Evolutionary conservation across 129 eudicot genomes (phyloP).

Genomic region (Arctium lappa): DNA sequence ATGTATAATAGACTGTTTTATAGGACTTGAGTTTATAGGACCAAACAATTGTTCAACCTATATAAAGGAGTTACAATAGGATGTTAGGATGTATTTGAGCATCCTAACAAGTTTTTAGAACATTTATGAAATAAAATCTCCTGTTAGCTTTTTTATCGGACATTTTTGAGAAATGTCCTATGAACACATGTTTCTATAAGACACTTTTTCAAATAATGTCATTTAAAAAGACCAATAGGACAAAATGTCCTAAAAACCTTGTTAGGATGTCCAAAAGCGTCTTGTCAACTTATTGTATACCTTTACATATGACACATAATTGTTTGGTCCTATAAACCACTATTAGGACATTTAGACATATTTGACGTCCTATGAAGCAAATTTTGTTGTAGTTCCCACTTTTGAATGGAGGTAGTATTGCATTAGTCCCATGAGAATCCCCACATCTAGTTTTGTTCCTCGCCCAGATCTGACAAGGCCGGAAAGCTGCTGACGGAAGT

Average conservation of each 20-base stretch:
- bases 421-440: not conserved
- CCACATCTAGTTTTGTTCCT: not conserved
- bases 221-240: not conserved
- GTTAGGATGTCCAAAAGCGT: not conserved
- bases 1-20: not conserved
- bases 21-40: not conserved
- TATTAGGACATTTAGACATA: not conserved
- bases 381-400: too few species aligned
- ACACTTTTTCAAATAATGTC: not conserved
- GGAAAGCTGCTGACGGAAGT: conserved; percentile 95
- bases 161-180: too few species aligned
- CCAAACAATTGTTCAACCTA: not conserved
- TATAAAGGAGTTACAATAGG: not conserved
- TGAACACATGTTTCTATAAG: not conserved
- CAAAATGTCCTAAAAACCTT: not conserved
- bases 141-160: not conserved
- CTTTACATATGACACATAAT: not conserved
- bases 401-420: not conserved
- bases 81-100: too few species aligned
- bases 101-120: not conserved
- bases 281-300: not conserved
- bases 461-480: conserved; percentile 89
- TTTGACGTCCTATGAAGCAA: not conserved
- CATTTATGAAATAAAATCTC: not conserved
- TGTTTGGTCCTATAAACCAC: not conserved